Conservation (phyloP, 345 rosid species). For the Rhodamnia argentea region DNA sequence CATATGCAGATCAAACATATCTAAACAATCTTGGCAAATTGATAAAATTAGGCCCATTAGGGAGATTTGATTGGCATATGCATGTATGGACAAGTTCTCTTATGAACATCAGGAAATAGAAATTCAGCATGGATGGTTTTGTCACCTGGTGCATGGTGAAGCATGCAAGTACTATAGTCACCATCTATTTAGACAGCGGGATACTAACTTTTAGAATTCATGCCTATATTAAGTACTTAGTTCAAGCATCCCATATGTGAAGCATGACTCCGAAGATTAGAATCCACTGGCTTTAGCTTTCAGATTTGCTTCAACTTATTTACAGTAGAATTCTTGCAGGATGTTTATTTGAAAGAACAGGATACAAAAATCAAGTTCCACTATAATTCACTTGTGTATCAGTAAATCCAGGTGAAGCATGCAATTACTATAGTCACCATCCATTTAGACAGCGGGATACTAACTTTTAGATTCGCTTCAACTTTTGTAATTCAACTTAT, state of each 20-base stretch:
- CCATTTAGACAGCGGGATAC: not conserved
- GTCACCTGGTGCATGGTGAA: not conserved
- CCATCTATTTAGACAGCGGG: not conserved
- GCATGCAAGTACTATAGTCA: not conserved
- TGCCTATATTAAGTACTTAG: not conserved
- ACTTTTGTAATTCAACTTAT: not conserved
- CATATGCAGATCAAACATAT: not conserved
- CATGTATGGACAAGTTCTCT: not conserved
- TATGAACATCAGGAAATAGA: not conserved
- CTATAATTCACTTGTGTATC: not conserved
- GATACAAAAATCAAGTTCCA: not conserved
- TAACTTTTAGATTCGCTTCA: not conserved
- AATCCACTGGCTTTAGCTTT: not conserved
- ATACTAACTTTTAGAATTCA: not conserved
- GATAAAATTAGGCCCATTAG: not conserved
- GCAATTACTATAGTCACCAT: not conserved
- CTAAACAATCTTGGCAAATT: not conserved
- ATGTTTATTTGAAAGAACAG: not conserved
- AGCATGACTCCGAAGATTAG: not conserved
- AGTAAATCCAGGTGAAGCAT: not conserved
- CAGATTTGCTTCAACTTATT: not conserved
- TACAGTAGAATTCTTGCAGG: not conserved
- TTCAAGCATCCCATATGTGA: not conserved
- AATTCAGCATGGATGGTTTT: not conserved
- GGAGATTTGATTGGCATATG: not conserved